A percentile compares a stretch with the other conserved stretches of the same genome.
Evolutionary conservation across 768 basidiomycete genomes (phyloP).

Genomic region (Butyriboletus loyo): DNA sequence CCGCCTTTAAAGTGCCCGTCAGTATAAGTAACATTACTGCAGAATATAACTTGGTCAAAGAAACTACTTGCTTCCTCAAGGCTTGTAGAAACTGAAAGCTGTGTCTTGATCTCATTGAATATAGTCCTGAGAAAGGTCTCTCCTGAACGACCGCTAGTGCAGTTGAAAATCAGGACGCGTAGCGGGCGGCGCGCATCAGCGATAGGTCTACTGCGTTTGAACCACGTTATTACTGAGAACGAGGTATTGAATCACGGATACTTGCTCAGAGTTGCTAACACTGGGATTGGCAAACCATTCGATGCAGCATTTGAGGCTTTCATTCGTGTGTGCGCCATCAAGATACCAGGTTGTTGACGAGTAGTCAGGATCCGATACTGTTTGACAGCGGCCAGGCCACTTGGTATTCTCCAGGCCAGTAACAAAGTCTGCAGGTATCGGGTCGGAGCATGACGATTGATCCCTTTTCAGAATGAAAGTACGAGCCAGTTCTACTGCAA

Average conservation of each 20-base stretch:
- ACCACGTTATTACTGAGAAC: conserved; percentile 1
- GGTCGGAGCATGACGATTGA: conserved; percentile 5
- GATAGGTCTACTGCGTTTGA: conserved; percentile 1
- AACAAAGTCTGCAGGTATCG: conserved; percentile 52
- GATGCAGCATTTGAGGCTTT: conserved; percentile 83
- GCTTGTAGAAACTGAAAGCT: conserved; percentile 41
- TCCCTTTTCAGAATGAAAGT: conserved; percentile 52
- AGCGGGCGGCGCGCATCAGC: conserved; percentile 25
- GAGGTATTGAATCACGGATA: conserved; percentile 3
- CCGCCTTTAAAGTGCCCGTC: conserved; percentile 91
- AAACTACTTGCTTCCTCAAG: conserved; percentile 42
- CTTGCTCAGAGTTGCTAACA: conserved; percentile 41
- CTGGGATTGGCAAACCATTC: conserved; percentile 80
- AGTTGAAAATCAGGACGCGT: conserved; percentile 89
- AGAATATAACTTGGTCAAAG: conserved; percentile 90
- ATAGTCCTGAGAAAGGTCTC: conserved; percentile 63
- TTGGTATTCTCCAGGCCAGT: conserved; percentile 62
- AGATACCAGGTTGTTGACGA: conserved; percentile 74
- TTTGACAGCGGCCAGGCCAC: conserved; percentile 97
- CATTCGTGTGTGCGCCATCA: conserved; percentile 93
- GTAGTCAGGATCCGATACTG: conserved; percentile 58
- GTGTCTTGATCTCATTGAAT: conserved; percentile 46
- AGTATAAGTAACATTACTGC: conserved; percentile 92
- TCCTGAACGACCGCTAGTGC: conserved; percentile 87
- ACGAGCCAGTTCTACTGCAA: conserved; percentile 74